A percentile compares a stretch with the other conserved stretches of the same genome.
Evolutionary conservation across 345 rosid genomes (phyloP).

Genomic region (Salix suchowensis): DNA sequence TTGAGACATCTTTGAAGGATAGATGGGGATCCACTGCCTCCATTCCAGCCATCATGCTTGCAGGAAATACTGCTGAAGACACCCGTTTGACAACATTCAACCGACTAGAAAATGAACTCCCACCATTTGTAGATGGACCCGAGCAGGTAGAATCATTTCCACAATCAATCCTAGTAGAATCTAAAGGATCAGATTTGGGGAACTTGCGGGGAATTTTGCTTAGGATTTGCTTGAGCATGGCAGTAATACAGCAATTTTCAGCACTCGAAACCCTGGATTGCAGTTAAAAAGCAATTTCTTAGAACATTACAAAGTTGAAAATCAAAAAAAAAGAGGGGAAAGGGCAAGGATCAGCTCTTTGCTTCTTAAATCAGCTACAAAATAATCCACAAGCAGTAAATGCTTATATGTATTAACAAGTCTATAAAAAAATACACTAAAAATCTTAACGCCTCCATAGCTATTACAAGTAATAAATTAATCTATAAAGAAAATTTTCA

Average conservation of each 20-base stretch:
- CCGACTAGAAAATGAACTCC: constrained; percentile 53
- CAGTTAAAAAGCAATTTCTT: not conserved
- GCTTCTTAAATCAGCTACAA: not conserved
- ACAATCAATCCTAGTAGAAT: constrained; percentile 42
- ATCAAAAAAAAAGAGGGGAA: not conserved
- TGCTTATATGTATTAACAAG: not conserved
- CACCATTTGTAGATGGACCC: constrained; percentile 52
- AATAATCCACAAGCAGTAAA: not conserved
- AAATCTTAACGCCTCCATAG: too few species aligned
- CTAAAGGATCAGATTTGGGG: constrained; percentile 39
- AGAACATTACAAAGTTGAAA: not conserved
- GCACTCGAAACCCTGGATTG: constrained; percentile 25
- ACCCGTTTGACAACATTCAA: constrained; percentile 75
- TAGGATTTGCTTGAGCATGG: constrained; percentile 77
- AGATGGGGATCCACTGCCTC: constrained; percentile 72
- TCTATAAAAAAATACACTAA: not conserved
- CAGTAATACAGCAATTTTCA: constrained; percentile 23
- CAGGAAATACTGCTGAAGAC: constrained; percentile 75
- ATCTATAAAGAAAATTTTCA: too few species aligned
- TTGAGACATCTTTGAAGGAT: constrained; percentile 70
- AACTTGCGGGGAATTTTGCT: constrained; percentile 71
- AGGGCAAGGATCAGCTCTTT: not conserved
- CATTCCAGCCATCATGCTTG: constrained; percentile 63
- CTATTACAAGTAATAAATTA: too few species aligned
- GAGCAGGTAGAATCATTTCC: constrained; percentile 32